A percentile compares a stretch with the other conserved stretches of the same genome.
phyloP scores from a whole-genome alignment of 305 asterid species.

The Withania somnifera region DNA sequence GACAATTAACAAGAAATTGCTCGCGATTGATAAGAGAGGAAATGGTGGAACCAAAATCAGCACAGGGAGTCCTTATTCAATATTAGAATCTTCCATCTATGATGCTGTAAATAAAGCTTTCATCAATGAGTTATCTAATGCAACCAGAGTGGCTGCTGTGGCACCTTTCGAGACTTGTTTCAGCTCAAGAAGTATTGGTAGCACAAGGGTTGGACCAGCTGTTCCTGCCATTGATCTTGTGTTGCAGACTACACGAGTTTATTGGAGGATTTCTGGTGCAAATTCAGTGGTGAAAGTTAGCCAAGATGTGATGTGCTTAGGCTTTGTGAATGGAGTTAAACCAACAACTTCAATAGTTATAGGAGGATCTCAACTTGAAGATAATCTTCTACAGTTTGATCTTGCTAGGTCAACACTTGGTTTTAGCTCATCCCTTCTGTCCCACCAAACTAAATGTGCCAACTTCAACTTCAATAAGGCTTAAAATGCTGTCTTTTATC shows the following conservation, averaged over 20 bases:
- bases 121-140: conserved; percentile 27
- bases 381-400: conserved; percentile 56
- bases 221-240: conserved; percentile 51
- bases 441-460: neutral
- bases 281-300: conserved; percentile 47
- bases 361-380: conserved; percentile 45
- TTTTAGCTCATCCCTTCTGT: conserved; percentile 33
- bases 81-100: conserved; percentile 48
- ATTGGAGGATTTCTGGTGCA: conserved; percentile 53
- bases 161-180: conserved; percentile 60
- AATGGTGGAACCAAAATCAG: conserved; percentile 63
- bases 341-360: conserved; percentile 55
- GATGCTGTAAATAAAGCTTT: conserved; percentile 26
- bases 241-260: conserved; percentile 34
- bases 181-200: conserved; percentile 18
- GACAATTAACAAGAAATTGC: conserved; percentile 27
- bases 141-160: conserved; percentile 19
- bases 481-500: neutral
- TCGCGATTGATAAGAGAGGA: conserved; percentile 37
- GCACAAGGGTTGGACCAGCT: conserved; percentile 46
- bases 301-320: conserved; percentile 40
- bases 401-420: conserved; percentile 51
- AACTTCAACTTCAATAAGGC: conserved; percentile 38
- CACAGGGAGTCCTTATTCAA: conserved; percentile 53
- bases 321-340: conserved; percentile 31